Conservation (phyloP, 2,329 filamentous ascomycete species). For the Xylariaceae sp. region DNA sequence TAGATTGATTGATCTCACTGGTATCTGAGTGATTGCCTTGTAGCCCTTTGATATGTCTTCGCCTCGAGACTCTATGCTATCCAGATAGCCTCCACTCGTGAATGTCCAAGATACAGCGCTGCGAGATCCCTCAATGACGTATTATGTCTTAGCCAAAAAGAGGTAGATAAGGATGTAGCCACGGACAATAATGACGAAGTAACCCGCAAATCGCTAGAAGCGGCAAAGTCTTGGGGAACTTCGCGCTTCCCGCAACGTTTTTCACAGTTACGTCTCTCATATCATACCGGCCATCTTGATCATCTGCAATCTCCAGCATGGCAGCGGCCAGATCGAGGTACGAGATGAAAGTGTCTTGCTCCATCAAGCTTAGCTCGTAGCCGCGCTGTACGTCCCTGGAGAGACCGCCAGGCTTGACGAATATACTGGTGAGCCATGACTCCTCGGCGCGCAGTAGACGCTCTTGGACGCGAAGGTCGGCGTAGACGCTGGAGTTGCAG, state of each 20-base stretch:
- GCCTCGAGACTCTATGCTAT: not conserved
- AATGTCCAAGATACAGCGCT: not conserved
- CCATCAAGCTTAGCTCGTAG: constrained; percentile 38
- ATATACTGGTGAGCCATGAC: constrained; percentile 38
- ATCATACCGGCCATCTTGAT: constrained; percentile 28
- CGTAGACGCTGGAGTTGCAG: constrained; percentile 37
- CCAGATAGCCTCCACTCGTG: not conserved
- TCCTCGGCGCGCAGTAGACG: constrained; percentile 35
- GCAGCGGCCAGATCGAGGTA: constrained; percentile 45
- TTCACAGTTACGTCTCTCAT: constrained; percentile 26
- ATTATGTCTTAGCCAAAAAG: not conserved
- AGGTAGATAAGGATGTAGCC: constrained; percentile 34
- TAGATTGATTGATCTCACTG: too few species aligned
- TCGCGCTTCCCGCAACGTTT: constrained; percentile 30
- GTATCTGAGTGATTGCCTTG: too few species aligned
- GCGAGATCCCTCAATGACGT: not conserved
- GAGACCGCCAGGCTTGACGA: constrained; percentile 42
- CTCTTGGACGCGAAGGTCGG: constrained; percentile 37
- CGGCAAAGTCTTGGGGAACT: constrained; percentile 34
- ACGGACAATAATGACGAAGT: constrained; percentile 34
- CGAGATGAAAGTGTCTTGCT: constrained; percentile 37
- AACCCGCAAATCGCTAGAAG: constrained; percentile 33
- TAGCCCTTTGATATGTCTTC: too few species aligned
- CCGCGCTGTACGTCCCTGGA: constrained; percentile 37
- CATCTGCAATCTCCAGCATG: constrained; percentile 47